Percentiles rank a stretch among this genome's conserved stretches.
phyloP scores from a whole-genome alignment of 805 yeast species.

The Teunomyces aglyptinius region DNA sequence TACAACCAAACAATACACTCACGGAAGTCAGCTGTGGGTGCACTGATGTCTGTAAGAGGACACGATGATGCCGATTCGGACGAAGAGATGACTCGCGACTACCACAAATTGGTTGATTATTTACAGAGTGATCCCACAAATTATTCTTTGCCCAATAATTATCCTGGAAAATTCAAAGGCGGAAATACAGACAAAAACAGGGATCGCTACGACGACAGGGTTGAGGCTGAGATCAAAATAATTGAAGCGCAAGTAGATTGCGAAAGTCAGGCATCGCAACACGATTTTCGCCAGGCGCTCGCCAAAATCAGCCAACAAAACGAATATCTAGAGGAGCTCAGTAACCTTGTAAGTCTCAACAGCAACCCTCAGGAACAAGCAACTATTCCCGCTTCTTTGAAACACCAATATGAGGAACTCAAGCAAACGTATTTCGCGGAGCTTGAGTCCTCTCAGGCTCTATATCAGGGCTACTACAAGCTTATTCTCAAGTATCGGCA shows the following conservation, averaged over 20 bases:
- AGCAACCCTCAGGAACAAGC: constrained; percentile 10
- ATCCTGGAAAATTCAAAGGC: constrained; percentile 19
- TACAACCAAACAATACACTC: constrained; percentile 25
- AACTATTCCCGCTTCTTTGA: constrained; percentile 6
- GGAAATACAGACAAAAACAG: background rate
- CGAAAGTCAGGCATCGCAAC: constrained; percentile 31
- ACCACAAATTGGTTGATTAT: constrained; percentile 7
- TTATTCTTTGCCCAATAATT: constrained; percentile 16
- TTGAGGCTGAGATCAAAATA: background rate
- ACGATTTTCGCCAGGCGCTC: constrained; percentile 11
- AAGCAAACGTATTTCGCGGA: constrained; percentile 28
- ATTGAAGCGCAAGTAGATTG: constrained; percentile 1
- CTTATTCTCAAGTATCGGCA: constrained; percentile 27
- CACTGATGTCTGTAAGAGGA: background rate
- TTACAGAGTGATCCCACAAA: background rate
- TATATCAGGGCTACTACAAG: constrained; percentile 31
- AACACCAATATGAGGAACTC: constrained; percentile 19
- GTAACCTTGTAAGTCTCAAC: constrained; percentile 17
- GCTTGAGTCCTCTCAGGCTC: constrained; percentile 21
- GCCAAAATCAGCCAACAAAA: constrained; percentile 14
- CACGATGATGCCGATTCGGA: constrained; percentile 10
- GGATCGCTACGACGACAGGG: background rate
- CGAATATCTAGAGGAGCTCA: constrained; percentile 20
- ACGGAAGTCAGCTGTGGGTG: no score
- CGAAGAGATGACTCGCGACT: constrained; percentile 12